Evolutionary conservation across 2,329 filamentous ascomycete genomes (phyloP), one percentile per base, ranked within the genome.

Genomic region (Rhynchosporium secalis): DNA sequence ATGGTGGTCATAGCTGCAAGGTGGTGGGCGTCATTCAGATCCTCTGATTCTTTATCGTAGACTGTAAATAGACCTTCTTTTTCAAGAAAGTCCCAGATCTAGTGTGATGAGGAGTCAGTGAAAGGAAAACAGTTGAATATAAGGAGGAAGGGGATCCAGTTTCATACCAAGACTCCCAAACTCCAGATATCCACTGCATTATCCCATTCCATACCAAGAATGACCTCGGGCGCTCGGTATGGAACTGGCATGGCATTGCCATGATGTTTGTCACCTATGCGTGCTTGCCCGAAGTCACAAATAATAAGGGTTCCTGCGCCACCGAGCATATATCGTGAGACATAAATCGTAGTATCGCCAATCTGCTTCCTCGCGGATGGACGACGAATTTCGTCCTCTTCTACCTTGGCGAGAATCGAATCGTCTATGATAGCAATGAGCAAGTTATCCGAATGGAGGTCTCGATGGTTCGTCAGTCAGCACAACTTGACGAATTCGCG

Each of bases 131-230:
- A 26, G 45, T 52, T 47, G 61, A 29, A 31, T 20, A 29, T 13
- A 36, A 48, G 48, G 51, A 20, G 36, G 51, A 41, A 40, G 40
- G 28, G n/a, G 45, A 20, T 36, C 20, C 28, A 13, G 40, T 47
- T 52, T 20, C 63, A 64, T 68, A 76, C 75, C 61, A 76, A 41
- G 13, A 76, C 63, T 20, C 71, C 75, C 2, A 71, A 54, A 45
- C 71, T 74, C 75, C 75, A 77, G 5, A 71, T 63, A 66, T 77
- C 75, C 15, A 76, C 71, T 0, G 64, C 33, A 38, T 64, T 61
- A 9, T 68, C 70, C 74, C 73, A 76, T 1, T 66, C 60, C 72
- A 76, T 76, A 13, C 67, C 63, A 1, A 76, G 69, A 62, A 76
- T 72, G 7, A 77, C 70, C 52, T 76, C 75, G 0, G 75, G 75